Base-by-base conservation (phyloP, 2,329 filamentous ascomycete species). In the Hypoxylon sp. region DNA sequence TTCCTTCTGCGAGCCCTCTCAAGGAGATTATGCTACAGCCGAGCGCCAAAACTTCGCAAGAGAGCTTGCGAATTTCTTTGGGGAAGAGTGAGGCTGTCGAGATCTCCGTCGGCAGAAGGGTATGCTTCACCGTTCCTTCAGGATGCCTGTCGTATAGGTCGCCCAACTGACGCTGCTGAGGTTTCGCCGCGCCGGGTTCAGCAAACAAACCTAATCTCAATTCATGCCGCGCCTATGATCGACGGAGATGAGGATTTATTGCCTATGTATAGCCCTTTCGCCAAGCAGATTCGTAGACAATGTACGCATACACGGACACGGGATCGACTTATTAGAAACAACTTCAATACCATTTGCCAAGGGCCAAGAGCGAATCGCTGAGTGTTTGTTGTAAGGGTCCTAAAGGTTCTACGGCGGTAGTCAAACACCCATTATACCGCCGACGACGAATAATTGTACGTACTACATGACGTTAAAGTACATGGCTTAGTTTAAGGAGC, bases 291-390 rank as follows among this genome's bases (percentile, higher is more conserved):
- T 70, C 62, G 63, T 64, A 68, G 41, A 59, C 57, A 41, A 55
- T 57, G 38, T 63, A 68, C 65, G 63, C 56, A 69, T 58, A 60
- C 57, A 51, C 34, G 61, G 30, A 51, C 55, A 56, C 51, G 28
- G 23, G 65, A 66, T 68, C 60, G 63, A 53, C 63, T 69, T 59
- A 62, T 68, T 67, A 67, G 60, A 68, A 69, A 65, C 57, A 28
- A 32, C 53, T 63, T 56, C 57, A 48, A 48, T 67, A 60, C 60
- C 38, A 68, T 64, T 66, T 67, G 68, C 68, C 68, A 71, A 69
- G 65, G 52, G 59, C 62, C 68, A 70, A 70, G 68, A 57, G 63
- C 61, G 59, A 21, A 32, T 41, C 51, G 53, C 55, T 66, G 60
- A 53, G 50, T 59, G 53, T 65, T 56, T 66, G 60, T 60, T 36